Evolutionary conservation across 2,329 filamentous ascomycete species (phyloP).

Genomic region (Corynespora cassiicola): DNA sequence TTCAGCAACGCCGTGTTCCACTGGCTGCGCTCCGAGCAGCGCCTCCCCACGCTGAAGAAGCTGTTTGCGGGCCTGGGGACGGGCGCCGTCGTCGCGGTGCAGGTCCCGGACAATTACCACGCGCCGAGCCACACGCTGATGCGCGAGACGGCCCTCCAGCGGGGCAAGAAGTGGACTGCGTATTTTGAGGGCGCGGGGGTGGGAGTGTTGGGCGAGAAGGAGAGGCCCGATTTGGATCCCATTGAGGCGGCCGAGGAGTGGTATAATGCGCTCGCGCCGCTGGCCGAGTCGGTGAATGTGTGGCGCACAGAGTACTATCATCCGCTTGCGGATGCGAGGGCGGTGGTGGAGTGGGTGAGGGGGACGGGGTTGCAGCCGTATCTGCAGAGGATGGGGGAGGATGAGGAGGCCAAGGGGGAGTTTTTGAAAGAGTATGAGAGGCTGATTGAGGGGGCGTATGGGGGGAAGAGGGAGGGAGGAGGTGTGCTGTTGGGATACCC

Average conservation of each 20-base stretch:
- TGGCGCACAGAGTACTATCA: conserved; percentile 65
- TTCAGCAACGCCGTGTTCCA: conserved; percentile 67
- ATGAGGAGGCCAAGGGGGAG: conserved; percentile 43
- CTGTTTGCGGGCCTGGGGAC: conserved; percentile 50
- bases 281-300: conserved; percentile 52
- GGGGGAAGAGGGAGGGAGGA: no score
- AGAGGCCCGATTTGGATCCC: conserved; percentile 50
- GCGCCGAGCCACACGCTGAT: conserved; percentile 60
- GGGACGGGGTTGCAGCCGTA: conserved; percentile 64
- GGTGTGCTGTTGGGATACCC: conserved; percentile 65
- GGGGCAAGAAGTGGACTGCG: conserved; percentile 47
- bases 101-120: conserved; percentile 60
- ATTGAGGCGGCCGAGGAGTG: conserved; percentile 57
- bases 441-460: conserved; percentile 56
- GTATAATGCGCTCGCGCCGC: conserved; percentile 57
- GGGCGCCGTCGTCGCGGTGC: conserved; percentile 62
- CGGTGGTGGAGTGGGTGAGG: conserved; percentile 67
- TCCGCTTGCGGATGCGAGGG: conserved; percentile 54
- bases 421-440: conserved; percentile 58
- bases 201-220: conserved; percentile 12
- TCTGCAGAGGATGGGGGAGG: conserved; percentile 54
- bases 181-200: conserved; percentile 28
- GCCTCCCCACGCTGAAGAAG: conserved; percentile 53
- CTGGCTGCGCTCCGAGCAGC: conserved; percentile 56
- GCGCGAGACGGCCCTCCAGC: conserved; percentile 47